phyloP scores from a whole-genome alignment of 2,329 filamentous ascomycete species.

The Paraphoma chrysanthemicola region DNA sequence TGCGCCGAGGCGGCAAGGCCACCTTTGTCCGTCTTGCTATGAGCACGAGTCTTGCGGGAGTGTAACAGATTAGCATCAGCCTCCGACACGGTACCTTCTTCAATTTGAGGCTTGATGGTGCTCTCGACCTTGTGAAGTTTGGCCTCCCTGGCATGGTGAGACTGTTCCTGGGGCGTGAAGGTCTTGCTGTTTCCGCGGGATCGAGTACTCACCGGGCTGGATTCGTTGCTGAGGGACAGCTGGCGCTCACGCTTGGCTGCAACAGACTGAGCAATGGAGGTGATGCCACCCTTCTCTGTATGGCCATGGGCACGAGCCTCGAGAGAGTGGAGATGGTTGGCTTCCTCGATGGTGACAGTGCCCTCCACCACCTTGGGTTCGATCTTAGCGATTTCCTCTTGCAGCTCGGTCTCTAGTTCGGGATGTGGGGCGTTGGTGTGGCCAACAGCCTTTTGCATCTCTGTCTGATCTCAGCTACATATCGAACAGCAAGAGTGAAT shows the following conservation, averaged over 20 bases:
- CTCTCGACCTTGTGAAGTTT: conserved; percentile 40
- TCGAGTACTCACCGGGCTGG: conserved; percentile 5
- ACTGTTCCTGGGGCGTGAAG: conserved; percentile 33
- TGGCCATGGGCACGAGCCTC: conserved; percentile 48
- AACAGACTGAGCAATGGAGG: conserved; percentile 50
- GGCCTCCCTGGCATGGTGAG: conserved; percentile 35
- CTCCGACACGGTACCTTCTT: conserved; percentile 41
- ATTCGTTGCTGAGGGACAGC: conserved; percentile 20
- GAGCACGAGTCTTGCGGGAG: conserved; percentile 40
- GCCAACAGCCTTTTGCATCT: conserved; percentile 39
- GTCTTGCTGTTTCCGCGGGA: conserved; percentile 18
- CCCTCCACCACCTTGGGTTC: conserved; percentile 41
- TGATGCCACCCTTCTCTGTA: conserved; percentile 45
- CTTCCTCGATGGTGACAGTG: conserved; percentile 49
- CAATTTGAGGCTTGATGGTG: conserved; percentile 41
- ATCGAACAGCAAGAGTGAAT: no score
- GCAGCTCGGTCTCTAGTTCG: conserved; percentile 38
- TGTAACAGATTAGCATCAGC: conserved; percentile 40
- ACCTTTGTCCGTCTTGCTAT: conserved; percentile 39
- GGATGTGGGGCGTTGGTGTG: conserved; percentile 33
- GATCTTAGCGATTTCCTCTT: conserved; percentile 39
- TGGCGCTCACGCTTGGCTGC: conserved; percentile 38
- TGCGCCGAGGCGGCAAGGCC: conserved; percentile 41
- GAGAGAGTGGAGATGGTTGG: conserved; percentile 50
- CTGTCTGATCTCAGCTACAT: conserved; percentile 21